Conservation (phyloP, 140 eudicot genomes). For the Erigeron philadelphicus region DNA sequence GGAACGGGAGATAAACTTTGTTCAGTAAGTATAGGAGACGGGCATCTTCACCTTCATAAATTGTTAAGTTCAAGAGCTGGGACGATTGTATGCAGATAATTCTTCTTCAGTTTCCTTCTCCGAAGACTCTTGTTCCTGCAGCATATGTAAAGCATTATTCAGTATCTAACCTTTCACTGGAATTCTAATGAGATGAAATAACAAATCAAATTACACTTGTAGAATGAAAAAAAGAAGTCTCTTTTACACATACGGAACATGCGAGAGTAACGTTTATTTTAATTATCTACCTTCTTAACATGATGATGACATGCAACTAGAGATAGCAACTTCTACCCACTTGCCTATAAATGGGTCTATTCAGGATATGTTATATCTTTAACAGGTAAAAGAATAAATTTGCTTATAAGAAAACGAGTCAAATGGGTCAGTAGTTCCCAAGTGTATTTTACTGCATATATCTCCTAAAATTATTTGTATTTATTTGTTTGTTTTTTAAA, state of each 20-base stretch:
- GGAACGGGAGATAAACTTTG: slow-evolving; percentile 3
- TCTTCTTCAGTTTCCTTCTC: slow-evolving; percentile 66
- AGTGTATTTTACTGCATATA: too few species aligned
- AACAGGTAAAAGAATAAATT: too few species aligned
- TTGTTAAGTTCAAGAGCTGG: slow-evolving; percentile 24
- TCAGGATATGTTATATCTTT: too few species aligned
- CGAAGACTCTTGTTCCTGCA: slow-evolving; percentile 55
- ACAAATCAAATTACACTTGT: not conserved
- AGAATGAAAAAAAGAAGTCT: not conserved
- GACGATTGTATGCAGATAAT: slow-evolving; percentile 37
- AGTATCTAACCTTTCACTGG: not conserved
- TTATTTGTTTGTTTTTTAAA: too few species aligned
- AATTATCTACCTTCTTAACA: too few species aligned
- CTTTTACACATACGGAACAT: not conserved
- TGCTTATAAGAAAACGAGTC: too few species aligned
- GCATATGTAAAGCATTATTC: not conserved
- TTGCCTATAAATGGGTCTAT: too few species aligned
- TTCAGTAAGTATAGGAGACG: slow-evolving; percentile 3
- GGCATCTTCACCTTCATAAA: slow-evolving; percentile 20
- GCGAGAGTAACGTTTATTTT: too few species aligned
- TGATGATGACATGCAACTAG: too few species aligned
- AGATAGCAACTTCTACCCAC: too few species aligned
- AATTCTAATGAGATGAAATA: not conserved
- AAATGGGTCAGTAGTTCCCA: too few species aligned
- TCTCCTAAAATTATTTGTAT: too few species aligned